These are phyloP conservation scores for Lachancea thermotolerans DNA, from an alignment of 805 yeast species.

Conservation along the genomic window DNA sequence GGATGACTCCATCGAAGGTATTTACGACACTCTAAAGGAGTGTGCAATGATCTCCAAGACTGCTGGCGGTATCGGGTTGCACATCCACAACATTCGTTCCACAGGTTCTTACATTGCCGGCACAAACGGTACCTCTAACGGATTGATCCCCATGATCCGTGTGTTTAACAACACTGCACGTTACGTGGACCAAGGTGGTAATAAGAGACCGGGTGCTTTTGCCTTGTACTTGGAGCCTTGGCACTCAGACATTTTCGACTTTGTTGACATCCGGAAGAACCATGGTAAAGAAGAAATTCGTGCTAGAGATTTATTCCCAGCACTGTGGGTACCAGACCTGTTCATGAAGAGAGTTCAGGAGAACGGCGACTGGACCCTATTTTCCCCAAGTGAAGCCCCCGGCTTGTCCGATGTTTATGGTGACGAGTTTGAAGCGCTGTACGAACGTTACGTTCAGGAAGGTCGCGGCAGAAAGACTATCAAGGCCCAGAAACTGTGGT, in stretches of 20 bases:
- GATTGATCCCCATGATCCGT: conserved; percentile 91
- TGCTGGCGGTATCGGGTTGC: conserved; percentile 94
- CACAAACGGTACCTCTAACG: conserved; percentile 87
- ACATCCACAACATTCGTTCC: conserved; percentile 79
- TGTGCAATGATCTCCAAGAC: conserved; percentile 88
- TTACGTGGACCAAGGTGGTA: conserved; percentile 97
- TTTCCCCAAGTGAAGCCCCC: conserved; percentile 84
- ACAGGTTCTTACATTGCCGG: conserved; percentile 86
- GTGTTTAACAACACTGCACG: conserved; percentile 95
- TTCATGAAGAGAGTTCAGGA: conserved; percentile 86
- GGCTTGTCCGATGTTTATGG: conserved; percentile 82
- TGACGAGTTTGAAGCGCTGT: conserved; percentile 68
- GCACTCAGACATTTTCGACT: conserved; percentile 89
- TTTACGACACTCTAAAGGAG: conserved; percentile 79
- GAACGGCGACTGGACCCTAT: conserved; percentile 78
- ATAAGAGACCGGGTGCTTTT: conserved; percentile 96
- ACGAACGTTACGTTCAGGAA: conserved; percentile 64
- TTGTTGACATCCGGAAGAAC: conserved; percentile 80
- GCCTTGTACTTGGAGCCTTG: conserved; percentile 93
- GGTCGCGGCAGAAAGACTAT: conserved; percentile 58
- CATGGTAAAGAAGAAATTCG: conserved; percentile 93
- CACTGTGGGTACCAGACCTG: conserved; percentile 90
- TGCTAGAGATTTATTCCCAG: conserved; percentile 89
- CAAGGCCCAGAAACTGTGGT: conserved; percentile 88
- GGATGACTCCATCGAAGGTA: conserved; percentile 94